A percentile compares a stretch with the other conserved stretches of the same genome.
phyloP scores from a whole-genome alignment of 2,329 filamentous ascomycete species.

The Exophiala calicioides region DNA sequence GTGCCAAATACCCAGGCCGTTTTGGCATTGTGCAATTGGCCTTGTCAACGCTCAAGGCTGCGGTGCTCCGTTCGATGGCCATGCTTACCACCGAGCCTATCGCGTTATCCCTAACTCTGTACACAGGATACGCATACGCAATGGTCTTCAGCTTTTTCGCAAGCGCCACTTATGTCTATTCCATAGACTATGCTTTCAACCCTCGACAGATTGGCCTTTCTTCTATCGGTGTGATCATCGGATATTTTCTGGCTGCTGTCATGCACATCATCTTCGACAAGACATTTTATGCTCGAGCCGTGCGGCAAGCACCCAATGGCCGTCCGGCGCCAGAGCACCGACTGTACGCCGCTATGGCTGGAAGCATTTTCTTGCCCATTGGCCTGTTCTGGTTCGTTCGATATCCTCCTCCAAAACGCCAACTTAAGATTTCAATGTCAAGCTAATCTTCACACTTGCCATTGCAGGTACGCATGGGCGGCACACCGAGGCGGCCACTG shows the following conservation, averaged over 20 bases:
- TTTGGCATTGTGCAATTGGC: constrained; percentile 53
- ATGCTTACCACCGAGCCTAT: constrained; percentile 70
- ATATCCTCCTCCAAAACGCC: constrained; percentile 3
- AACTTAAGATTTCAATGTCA: neutral
- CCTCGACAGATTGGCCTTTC: constrained; percentile 69
- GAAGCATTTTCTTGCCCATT: constrained; percentile 48
- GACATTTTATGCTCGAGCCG: constrained; percentile 21
- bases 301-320: constrained; percentile 8
- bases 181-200: constrained; percentile 65
- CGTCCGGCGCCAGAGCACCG: constrained; percentile 49
- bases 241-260: constrained; percentile 59
- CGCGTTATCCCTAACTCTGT: constrained; percentile 65
- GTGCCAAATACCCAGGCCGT: constrained; percentile 56
- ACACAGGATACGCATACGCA: constrained; percentile 74
- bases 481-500: constrained; percentile 43
- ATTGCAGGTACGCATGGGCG: constrained; percentile 42
- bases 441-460: neutral
- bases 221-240: constrained; percentile 77
- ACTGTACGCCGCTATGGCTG: constrained; percentile 50
- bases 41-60: constrained; percentile 35
- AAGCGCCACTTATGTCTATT: constrained; percentile 79
- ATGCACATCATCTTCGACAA: constrained; percentile 22
- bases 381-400: constrained; percentile 51
- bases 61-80: constrained; percentile 57
- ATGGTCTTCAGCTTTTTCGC: constrained; percentile 83